These are phyloP conservation scores for Penicillium argentinense DNA, from an alignment of 495 filamentous ascomycete species.

Conservation along the genomic window DNA sequence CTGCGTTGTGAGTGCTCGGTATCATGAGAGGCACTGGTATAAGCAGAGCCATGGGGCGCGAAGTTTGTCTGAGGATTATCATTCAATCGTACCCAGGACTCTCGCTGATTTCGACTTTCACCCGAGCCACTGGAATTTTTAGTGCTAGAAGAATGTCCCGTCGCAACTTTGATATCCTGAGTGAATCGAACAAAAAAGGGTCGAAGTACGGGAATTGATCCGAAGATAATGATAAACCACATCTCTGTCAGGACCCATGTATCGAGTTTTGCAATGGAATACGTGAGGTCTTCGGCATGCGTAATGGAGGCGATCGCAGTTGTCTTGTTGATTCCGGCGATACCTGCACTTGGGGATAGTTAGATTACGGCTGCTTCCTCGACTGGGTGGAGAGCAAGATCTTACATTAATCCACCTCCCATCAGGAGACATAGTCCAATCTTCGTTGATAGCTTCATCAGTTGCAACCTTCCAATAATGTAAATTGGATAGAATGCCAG, in stretches of 20 bases:
- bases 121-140: not conserved
- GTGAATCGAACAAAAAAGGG: conserved; percentile 21
- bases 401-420: conserved; percentile 39
- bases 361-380: not conserved
- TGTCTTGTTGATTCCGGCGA: conserved; percentile 29
- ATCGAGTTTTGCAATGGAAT: conserved; percentile 22
- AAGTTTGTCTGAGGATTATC: conserved; percentile 1
- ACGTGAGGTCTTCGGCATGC: conserved; percentile 17
- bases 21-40: conserved; percentile 2
- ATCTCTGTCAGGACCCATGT: conserved; percentile 29
- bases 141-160: conserved; percentile 6
- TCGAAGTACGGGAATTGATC: conserved; percentile 27
- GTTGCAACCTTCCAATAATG: conserved; percentile 31
- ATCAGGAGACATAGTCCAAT: conserved; percentile 36
- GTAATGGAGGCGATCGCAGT: conserved; percentile 23
- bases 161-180: conserved; percentile 14
- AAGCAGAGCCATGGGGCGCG: not conserved
- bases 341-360: conserved; percentile 17
- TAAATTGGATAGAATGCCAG: conserved; percentile 32
- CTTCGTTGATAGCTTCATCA: conserved; percentile 30
- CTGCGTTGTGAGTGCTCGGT: not conserved
- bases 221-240: conserved; percentile 34
- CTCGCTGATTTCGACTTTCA: conserved; percentile 3
- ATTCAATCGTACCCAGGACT: conserved; percentile 11
- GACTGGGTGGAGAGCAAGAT: not conserved